Base-by-base conservation (phyloP, 352 stramenopile species). In the Pythium rishiriense region DNA sequence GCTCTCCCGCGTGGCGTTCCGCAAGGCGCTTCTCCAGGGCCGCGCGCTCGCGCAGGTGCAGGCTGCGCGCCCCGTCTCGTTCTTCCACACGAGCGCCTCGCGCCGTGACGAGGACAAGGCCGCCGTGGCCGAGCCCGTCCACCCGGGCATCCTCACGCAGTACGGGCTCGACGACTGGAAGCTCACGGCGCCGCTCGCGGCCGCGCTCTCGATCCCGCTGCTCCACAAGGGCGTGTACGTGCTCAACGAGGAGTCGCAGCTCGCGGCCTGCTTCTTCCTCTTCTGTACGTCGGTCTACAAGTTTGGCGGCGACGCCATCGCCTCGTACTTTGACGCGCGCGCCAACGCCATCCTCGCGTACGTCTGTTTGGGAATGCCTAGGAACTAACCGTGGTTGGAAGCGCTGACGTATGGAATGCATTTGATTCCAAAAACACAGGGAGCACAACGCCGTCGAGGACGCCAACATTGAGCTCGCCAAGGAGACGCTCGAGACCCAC, bases 191-290 rank as follows among this genome's bases (percentile, higher is more conserved):
- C 85, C 85, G 45, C 83, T 94, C 57, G 74, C 82, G 47, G 80
- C 75, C 46, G 85, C 85, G 33, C 70, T 92, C 49, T 70, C 85
- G 39, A 91, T 94, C 62, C 85, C 85, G 45, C 64, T 75, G 35
- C 78, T 94, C 66, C 89, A 79, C 70, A 94, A 94, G 68, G 82
- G 86, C 76, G 85, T 94, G 33, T 94, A 94, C 75, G 83, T 92
- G 66, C 70, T 94, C 59, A 92, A 92, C 76, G 85, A 92, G 59
- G 85, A 94, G 72, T 87, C 85, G 54, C 85, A 94, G 72, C 69
- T 94, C 47, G 83, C 78, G 22, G 90, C 78, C 72, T 94, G 85
- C 75, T 94, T 94, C 69, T 72, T 91, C 66, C 81, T 94, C 51
- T 93, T 94, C 71, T 85, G 81, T 68, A 90, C 85, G 52, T 90